These are phyloP conservation scores for Pleurostoma richardsiae DNA, from an alignment of 2,329 filamentous ascomycete genomes.

Conservation along the genomic window DNA sequence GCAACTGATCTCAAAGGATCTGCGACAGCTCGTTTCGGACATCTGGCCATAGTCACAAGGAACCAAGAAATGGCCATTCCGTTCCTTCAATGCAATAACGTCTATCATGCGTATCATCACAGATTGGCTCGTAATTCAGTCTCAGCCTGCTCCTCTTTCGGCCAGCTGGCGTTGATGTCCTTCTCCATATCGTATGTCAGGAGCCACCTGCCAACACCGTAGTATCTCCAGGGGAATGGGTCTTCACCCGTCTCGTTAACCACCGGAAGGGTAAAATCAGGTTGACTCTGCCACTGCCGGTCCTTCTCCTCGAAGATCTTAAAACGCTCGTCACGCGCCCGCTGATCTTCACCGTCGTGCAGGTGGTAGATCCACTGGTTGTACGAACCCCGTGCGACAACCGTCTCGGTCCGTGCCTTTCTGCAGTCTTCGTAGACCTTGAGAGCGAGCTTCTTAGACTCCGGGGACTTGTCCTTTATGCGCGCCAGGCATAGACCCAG, in stretches of 20 bases:
- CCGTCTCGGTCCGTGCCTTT: conserved; percentile 51
- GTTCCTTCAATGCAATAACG: no score
- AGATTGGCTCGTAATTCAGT: no score
- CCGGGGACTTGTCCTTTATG: conserved; percentile 30
- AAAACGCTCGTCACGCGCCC: conserved; percentile 39
- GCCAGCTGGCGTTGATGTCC: conserved; percentile 29
- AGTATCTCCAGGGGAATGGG: conserved; percentile 32
- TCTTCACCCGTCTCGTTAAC: conserved; percentile 29
- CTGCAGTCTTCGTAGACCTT: conserved; percentile 53
- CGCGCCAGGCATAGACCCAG: conserved; percentile 49
- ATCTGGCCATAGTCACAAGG: no score
- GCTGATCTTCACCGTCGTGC: conserved; percentile 51
- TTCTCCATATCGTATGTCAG: conserved; percentile 32
- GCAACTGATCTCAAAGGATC: no score
- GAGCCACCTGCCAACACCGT: conserved; percentile 32
- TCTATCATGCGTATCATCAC: no score
- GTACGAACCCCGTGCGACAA: conserved; percentile 54
- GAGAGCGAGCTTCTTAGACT: conserved; percentile 26
- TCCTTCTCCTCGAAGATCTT: conserved; percentile 23
- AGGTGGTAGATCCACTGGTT: conserved; percentile 60
- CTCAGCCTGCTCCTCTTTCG: background rate
- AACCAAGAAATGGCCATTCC: no score
- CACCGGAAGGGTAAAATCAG: conserved; percentile 13
- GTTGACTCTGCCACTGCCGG: conserved; percentile 17
- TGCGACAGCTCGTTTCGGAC: no score